Conservation (phyloP, 345 rosid species). For the Clarkia xantiana region DNA sequence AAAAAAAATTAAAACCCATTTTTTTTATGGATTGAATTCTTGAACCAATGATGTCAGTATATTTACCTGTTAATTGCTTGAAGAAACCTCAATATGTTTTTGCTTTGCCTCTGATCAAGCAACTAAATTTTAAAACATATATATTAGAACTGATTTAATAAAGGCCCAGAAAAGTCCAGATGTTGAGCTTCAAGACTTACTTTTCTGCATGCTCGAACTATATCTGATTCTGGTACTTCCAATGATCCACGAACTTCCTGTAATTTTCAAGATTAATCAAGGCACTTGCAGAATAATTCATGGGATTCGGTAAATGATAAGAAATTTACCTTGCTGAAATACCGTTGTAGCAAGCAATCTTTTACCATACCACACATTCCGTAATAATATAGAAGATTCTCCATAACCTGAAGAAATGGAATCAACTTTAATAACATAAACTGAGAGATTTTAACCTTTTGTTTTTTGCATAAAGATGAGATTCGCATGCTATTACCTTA, state of each 20-base stretch:
- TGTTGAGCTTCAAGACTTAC: conserved; percentile 17
- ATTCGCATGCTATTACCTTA: conserved; percentile 25
- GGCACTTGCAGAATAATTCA: background rate
- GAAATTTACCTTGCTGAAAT: conserved; percentile 75
- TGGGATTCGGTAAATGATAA: background rate
- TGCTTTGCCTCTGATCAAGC: conserved; percentile 76
- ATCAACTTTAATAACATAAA: conserved; percentile 14
- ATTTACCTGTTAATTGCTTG: conserved; percentile 48
- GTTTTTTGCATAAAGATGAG: no score
- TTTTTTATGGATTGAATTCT: background rate
- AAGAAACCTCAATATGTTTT: conserved; percentile 51
- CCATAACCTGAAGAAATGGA: conserved; percentile 20
- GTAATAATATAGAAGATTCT: conserved; percentile 69
- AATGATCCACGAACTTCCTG: conserved; percentile 85
- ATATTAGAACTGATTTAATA: background rate
- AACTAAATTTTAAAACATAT: conserved; percentile 25
- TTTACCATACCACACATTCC: conserved; percentile 83
- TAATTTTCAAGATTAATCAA: conserved; percentile 10
- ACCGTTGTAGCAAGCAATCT: conserved; percentile 71
- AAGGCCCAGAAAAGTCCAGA: background rate
- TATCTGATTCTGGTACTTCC: conserved; percentile 83
- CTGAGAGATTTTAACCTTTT: background rate
- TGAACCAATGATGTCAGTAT: background rate
- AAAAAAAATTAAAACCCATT: conserved; percentile 1
- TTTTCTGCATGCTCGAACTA: conserved; percentile 79